Conservation (phyloP, 306 rosid species). For the Sphenostylis stenocarpa region DNA sequence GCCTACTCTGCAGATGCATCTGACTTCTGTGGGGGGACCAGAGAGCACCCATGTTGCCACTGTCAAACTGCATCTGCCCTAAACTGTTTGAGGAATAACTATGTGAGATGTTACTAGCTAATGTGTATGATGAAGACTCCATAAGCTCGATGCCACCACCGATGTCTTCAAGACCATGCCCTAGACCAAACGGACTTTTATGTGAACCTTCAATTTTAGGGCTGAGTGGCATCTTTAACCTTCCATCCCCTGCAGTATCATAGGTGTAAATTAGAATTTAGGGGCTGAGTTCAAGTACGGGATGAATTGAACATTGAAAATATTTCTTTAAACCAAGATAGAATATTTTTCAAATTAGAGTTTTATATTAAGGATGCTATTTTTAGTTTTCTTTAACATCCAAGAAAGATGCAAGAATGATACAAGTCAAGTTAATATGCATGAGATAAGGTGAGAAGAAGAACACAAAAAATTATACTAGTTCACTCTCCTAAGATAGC, state of each 20-base stretch:
- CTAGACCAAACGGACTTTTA: slow-evolving; percentile 60
- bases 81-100: slow-evolving; percentile 82
- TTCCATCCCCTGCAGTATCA: slow-evolving; percentile 70
- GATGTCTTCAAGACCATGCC: slow-evolving; percentile 46
- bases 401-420: too few species aligned
- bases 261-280: slow-evolving; percentile 14
- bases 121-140: slow-evolving; percentile 67
- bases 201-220: slow-evolving; percentile 68
- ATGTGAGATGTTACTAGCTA: slow-evolving; percentile 66
- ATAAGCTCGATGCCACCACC: slow-evolving; percentile 63
- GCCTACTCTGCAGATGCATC: slow-evolving; percentile 93
- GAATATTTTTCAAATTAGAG: too few species aligned
- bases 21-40: slow-evolving; percentile 83
- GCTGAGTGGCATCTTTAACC: slow-evolving; percentile 87
- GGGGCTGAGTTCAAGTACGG: too few species aligned
- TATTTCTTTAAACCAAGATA: too few species aligned
- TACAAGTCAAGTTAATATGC: too few species aligned
- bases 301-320: too few species aligned
- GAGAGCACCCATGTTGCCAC: slow-evolving; percentile 59
- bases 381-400: too few species aligned
- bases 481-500: too few species aligned
- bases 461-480: too few species aligned
- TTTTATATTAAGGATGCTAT: too few species aligned
- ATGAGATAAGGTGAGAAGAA: too few species aligned
- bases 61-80: slow-evolving; percentile 82